Evolutionary conservation across 2,329 filamentous ascomycete genomes (phyloP), one percentile per base, ranked within the genome.

Genomic region (Aureobasidium musti): DNA sequence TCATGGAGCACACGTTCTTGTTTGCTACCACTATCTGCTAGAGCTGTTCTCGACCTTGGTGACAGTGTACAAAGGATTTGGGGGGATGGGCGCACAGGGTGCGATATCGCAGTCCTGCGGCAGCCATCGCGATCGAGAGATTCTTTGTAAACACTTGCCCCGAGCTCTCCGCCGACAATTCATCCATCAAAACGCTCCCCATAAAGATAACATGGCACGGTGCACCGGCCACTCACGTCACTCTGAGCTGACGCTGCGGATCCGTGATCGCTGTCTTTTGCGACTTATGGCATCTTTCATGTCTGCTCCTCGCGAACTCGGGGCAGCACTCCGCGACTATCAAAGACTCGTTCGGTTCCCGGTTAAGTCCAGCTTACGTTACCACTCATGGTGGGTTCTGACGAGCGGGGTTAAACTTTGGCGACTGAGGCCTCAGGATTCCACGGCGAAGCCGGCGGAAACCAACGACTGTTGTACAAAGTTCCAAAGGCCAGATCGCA

Each of bases 121-220:
- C 23, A 23, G 13, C 14, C 37, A 64, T 64, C 61, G 49, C 61
- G 61, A 64, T 64, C 61, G 59, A 45, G 23, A 13, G 30, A 50
- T 63, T 52, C 43, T 47, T 61, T 63, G 43, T 39, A 54, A 64
- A 64, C 61, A 54, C 47, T 54, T 64, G 61, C 47, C 47, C 61
- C 43, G 49, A 49, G 61, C 61, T 64, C 47, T 23, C 21, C 37
- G 61, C 61, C 61, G 61, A 64, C 39, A 64, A 54, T 64, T 43
- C 21, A 35, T 63, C 60, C 60, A 63, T 63, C 60, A n/a, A n/a
- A 50, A 63, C 35, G 59, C 45, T 63, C 61, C 61, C 61, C 61
- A 35, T 64, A 49, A 43, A 45, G 33, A 64, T 64, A 54, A 43
- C 41, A 52, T 53, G 26, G 45, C 60, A 53, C 61, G 28, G 49